These are phyloP conservation scores for Erigeron philadelphicus DNA, from an alignment of 140 eudicot genomes.

Conservation along the genomic window DNA sequence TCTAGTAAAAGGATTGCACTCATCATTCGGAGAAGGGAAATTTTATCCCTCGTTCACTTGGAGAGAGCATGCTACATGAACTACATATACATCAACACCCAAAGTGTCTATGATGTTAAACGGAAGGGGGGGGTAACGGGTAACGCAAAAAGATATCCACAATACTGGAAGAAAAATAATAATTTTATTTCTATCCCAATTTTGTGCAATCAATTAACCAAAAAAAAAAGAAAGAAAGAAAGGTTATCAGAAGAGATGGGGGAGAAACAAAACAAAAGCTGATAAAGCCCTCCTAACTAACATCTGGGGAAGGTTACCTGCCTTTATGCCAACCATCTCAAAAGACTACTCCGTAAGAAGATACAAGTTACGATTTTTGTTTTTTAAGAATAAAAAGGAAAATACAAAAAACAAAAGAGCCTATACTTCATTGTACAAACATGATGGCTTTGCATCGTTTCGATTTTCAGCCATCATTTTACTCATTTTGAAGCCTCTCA, in stretches of 20 bases:
- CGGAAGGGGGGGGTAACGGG: no score
- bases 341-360: constrained; percentile 16
- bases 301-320: constrained; percentile 15
- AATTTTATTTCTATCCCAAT: constrained; percentile 15
- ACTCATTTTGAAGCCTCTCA: constrained; percentile 18
- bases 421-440: constrained; percentile 48
- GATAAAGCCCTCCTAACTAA: constrained; percentile 25
- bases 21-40: no score
- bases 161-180: no score
- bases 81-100: no score
- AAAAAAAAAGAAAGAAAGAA: constrained; percentile 10
- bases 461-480: constrained; percentile 9
- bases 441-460: constrained; percentile 35
- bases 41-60: no score
- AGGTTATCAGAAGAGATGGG: constrained; percentile 28
- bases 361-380: constrained; percentile 17
- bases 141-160: no score
- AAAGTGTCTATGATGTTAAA: no score
- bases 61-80: no score
- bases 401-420: constrained; percentile 8
- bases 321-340: constrained; percentile 59
- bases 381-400: not conserved
- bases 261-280: constrained; percentile 37
- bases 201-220: constrained; percentile 11
- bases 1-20: no score